Evolutionary conservation across 2,329 filamentous ascomycete genomes (phyloP).

Genomic region (Balansia obtecta): DNA sequence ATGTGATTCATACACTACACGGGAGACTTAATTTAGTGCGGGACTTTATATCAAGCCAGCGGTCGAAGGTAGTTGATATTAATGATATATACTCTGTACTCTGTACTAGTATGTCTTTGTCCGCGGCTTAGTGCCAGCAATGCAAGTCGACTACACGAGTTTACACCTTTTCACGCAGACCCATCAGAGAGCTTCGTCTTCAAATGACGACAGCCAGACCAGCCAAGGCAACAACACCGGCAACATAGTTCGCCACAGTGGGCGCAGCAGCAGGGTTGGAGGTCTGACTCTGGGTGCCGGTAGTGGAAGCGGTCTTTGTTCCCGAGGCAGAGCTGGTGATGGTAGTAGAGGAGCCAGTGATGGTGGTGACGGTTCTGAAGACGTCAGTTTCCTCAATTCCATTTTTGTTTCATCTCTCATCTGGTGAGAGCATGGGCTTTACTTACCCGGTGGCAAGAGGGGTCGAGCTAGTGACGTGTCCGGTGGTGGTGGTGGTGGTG

Average conservation of each 20-base stretch:
- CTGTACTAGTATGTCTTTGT: too few relatives aligned
- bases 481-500: neutral
- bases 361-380: neutral
- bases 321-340: neutral
- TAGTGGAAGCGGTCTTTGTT: neutral
- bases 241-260: slow-evolving; percentile 10
- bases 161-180: too few relatives aligned
- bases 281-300: slow-evolving; percentile 2
- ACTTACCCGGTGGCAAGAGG: too few relatives aligned
- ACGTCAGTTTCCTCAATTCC: neutral
- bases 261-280: slow-evolving; percentile 13
- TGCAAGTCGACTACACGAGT: too few relatives aligned
- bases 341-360: neutral
- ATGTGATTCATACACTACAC: too few relatives aligned
- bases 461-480: slow-evolving; percentile 2
- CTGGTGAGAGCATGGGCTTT: too few relatives aligned
- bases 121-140: too few relatives aligned
- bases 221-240: slow-evolving; percentile 11
- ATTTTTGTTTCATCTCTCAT: neutral
- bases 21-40: too few relatives aligned
- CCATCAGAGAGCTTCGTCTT: too few relatives aligned
- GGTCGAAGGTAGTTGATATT: too few relatives aligned
- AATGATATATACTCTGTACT: too few relatives aligned
- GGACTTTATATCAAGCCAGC: too few relatives aligned
- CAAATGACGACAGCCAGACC: slow-evolving; percentile 11